Percentiles rank a stretch among this genome's conserved stretches.
Conservation (phyloP, 345 rosid species). For the rapeseed (Brassica napus) region Da-Ae NC_063435.1:6911501-6912000, state of each 20-base stretch:
- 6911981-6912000: slow-evolving; percentile 73
- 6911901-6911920: slow-evolving; percentile 71
- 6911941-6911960: slow-evolving; percentile 57
- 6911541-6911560: slow-evolving; percentile 22
- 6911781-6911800: neutral
- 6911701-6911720: neutral
- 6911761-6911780: no score
- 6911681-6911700: neutral
- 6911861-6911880: slow-evolving; percentile 67
- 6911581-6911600: neutral
- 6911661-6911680: neutral
- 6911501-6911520: slow-evolving; percentile 26
- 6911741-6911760: no score
- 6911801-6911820: neutral
- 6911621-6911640: neutral
- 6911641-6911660: neutral
- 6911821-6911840: neutral
- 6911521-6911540: slow-evolving; percentile 20
- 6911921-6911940: slow-evolving; percentile 82
- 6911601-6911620: neutral
- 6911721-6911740: neutral
- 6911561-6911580: neutral
- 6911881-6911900: slow-evolving; percentile 59
- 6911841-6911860: slow-evolving; percentile 23
- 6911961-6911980: slow-evolving; percentile 57